phyloP scores from a whole-genome alignment of 2,329 filamentous ascomycete genomes.

The Penicillium corylophilum region DNA sequence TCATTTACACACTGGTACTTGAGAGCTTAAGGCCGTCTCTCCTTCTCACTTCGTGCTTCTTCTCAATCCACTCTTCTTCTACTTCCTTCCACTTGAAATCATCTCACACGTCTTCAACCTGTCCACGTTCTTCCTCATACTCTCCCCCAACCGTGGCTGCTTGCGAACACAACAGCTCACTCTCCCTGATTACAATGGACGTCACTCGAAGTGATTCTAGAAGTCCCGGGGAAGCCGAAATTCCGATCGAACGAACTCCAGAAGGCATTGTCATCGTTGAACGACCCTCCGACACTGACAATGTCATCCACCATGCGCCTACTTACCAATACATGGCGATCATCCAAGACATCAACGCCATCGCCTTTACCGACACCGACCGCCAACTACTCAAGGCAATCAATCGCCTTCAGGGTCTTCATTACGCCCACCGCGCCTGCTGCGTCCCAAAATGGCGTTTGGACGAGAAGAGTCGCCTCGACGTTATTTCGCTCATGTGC shows the following conservation, averaged over 20 bases:
- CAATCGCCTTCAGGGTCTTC: background rate
- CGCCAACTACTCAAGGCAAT: background rate
- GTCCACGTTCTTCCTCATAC: background rate
- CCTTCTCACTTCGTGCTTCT: no score
- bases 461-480: background rate
- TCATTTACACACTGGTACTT: background rate
- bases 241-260: background rate
- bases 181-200: background rate
- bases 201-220: background rate
- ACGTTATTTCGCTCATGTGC: background rate
- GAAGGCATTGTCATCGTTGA: background rate
- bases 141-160: background rate
- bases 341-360: background rate
- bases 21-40: background rate
- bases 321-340: background rate
- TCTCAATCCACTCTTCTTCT: background rate
- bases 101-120: background rate
- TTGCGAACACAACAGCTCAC: background rate
- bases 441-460: background rate
- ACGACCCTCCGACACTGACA: background rate
- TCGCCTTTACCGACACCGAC: background rate
- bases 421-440: background rate
- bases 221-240: background rate
- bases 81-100: background rate
- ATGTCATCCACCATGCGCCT: background rate